Conservation (phyloP, 163 green algal species). For the Scenedesmus sp. region DNA sequence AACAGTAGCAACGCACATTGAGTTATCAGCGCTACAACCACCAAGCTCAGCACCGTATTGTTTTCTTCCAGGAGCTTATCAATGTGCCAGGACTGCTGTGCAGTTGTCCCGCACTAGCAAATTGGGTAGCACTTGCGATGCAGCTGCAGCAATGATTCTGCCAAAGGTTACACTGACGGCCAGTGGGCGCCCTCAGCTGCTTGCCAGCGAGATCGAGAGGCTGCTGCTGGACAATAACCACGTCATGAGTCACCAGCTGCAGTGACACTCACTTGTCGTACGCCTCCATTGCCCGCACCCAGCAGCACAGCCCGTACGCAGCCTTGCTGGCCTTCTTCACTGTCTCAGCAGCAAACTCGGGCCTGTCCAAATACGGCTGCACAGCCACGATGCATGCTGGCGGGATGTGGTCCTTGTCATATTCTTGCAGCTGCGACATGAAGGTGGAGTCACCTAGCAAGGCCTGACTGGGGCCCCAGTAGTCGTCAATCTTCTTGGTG, state of each 20-base stretch:
- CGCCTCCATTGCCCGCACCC: slow-evolving; percentile 86
- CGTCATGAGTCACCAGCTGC: background rate
- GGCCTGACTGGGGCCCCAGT: slow-evolving; percentile 70
- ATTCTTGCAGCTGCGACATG: slow-evolving; percentile 64
- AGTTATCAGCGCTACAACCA: too few relatives aligned
- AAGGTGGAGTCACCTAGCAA: slow-evolving; percentile 57
- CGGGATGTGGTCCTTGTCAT: slow-evolving; percentile 80
- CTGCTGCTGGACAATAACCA: too few relatives aligned
- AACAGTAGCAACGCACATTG: too few relatives aligned
- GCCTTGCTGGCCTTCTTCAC: slow-evolving; percentile 68
- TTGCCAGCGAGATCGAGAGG: background rate
- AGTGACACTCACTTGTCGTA: slow-evolving; percentile 72
- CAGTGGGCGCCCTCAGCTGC: slow-evolving; percentile 39
- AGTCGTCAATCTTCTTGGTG: slow-evolving; percentile 83
- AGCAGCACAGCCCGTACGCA: slow-evolving; percentile 81
- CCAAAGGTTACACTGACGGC: too few relatives aligned
- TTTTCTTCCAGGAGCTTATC: too few relatives aligned
- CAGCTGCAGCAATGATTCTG: too few relatives aligned
- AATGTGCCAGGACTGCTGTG: too few relatives aligned
- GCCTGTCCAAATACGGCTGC: slow-evolving; percentile 77
- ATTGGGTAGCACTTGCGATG: too few relatives aligned
- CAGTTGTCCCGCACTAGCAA: too few relatives aligned
- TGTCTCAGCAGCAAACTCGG: slow-evolving; percentile 77
- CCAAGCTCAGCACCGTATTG: too few relatives aligned
- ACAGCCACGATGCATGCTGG: slow-evolving; percentile 72